Conservation (phyloP, 1,284 basidiomycete genomes). For the Pisolithus thermaeus region DNA sequence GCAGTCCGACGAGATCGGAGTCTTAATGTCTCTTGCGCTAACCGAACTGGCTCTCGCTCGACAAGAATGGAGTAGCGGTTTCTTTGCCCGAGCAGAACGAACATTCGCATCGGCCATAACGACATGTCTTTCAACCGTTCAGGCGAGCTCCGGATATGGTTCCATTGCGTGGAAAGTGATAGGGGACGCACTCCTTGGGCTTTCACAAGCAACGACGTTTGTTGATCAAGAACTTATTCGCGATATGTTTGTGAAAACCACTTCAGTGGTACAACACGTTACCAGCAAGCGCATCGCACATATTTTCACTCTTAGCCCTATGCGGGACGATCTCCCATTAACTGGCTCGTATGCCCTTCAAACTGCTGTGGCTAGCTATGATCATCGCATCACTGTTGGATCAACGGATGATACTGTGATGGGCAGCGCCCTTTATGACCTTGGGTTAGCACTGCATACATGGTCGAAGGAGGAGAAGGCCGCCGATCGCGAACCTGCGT, state of each 20-base stretch:
- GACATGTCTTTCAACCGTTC: constrained; percentile 52
- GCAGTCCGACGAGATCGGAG: constrained; percentile 63
- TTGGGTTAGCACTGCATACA: constrained; percentile 62
- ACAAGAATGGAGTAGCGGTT: constrained; percentile 63
- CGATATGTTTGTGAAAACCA: constrained; percentile 32
- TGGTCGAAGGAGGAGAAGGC: constrained; percentile 36
- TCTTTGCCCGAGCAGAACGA: constrained; percentile 66
- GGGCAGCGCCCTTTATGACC: constrained; percentile 73
- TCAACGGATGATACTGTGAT: constrained; percentile 52
- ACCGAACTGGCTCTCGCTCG: constrained; percentile 71
- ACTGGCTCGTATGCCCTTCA: constrained; percentile 41
- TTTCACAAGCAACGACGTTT: constrained; percentile 48
- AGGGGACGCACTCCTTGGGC: constrained; percentile 70
- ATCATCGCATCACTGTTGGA: constrained; percentile 68
- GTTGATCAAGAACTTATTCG: constrained; percentile 36
- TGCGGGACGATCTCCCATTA: constrained; percentile 23
- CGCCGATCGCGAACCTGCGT: constrained; percentile 29
- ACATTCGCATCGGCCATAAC: constrained; percentile 63
- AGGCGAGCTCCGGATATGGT: constrained; percentile 56
- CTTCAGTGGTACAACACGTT: constrained; percentile 34
- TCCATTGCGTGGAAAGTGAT: constrained; percentile 82
- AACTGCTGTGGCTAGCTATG: constrained; percentile 62
- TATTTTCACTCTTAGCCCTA: constrained; percentile 33
- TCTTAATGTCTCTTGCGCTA: constrained; percentile 71
- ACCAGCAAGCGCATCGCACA: constrained; percentile 37